These are phyloP conservation scores for Cutaneotrichosporon daszewskae DNA, from an alignment of 1,284 basidiomycete genomes.

Conservation along the genomic window DNA sequence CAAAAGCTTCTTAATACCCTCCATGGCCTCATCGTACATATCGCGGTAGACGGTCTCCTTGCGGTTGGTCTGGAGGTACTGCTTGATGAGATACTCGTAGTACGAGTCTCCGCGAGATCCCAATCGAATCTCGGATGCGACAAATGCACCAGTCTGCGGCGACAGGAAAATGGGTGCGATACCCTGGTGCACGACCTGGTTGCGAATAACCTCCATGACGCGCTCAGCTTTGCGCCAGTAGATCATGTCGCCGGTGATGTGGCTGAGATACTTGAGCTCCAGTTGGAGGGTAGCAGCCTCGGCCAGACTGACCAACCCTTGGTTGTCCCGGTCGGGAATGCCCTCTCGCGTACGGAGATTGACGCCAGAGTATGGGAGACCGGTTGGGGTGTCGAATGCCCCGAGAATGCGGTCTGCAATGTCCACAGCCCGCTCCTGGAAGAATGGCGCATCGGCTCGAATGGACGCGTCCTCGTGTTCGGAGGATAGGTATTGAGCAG, in stretches of 20 bases:
- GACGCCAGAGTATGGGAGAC: slow-evolving; percentile 72
- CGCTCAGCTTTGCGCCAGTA: slow-evolving; percentile 81
- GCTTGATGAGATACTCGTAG: slow-evolving; percentile 87
- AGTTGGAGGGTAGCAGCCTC: slow-evolving; percentile 80
- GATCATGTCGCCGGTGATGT: slow-evolving; percentile 65
- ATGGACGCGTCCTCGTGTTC: slow-evolving; percentile 45
- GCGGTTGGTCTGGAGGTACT: slow-evolving; percentile 56
- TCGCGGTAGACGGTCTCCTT: slow-evolving; percentile 73
- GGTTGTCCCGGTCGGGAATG: slow-evolving; percentile 60
- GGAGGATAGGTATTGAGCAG: slow-evolving; percentile 65
- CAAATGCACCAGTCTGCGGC: slow-evolving; percentile 62
- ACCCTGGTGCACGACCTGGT: slow-evolving; percentile 61
- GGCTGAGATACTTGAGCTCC: slow-evolving; percentile 82
- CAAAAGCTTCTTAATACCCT: slow-evolving; percentile 70
- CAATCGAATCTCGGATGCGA: slow-evolving; percentile 71
- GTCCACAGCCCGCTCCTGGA: slow-evolving; percentile 68
- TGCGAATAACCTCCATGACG: slow-evolving; percentile 52
- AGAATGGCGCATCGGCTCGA: slow-evolving; percentile 57
- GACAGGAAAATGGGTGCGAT: slow-evolving; percentile 81
- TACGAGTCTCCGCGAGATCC: slow-evolving; percentile 91
- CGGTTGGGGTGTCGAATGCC: slow-evolving; percentile 72
- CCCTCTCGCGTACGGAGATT: slow-evolving; percentile 66
- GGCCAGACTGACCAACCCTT: slow-evolving; percentile 68
- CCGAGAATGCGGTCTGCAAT: slow-evolving; percentile 80
- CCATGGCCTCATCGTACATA: slow-evolving; percentile 84